Evolutionary conservation across 2,329 filamentous ascomycete species (phyloP).

Genomic region (Penicillium griseofulvum): DNA sequence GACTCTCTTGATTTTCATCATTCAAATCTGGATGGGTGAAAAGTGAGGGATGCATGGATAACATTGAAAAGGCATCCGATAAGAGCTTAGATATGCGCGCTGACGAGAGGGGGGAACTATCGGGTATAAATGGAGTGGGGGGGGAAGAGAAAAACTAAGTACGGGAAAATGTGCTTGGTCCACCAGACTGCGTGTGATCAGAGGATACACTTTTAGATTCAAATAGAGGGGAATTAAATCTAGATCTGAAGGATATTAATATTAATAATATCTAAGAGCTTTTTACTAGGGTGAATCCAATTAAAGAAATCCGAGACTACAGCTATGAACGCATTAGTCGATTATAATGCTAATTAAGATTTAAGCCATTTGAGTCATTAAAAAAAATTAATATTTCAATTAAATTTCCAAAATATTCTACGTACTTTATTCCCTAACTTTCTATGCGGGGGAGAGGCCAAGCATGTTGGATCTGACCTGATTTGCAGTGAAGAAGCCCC

Average conservation of each 20-base stretch:
- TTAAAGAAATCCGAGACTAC: slow-evolving; percentile 12
- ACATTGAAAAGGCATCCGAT: slow-evolving; percentile 30
- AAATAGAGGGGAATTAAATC: not conserved
- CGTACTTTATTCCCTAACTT: slow-evolving; percentile 12
- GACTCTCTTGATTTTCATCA: slow-evolving; percentile 22
- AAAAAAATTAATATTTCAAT: not conserved
- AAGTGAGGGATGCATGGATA: slow-evolving; percentile 39
- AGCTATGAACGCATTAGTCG: slow-evolving; percentile 2
- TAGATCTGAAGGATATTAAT: slow-evolving; percentile 1
- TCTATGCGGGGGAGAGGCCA: slow-evolving; percentile 26
- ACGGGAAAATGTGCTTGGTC: slow-evolving; percentile 11
- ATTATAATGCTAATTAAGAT: not conserved
- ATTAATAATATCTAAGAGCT: not conserved
- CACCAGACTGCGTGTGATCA: slow-evolving; percentile 10
- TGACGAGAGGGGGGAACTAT: slow-evolving; percentile 1
- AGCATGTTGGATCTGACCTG: slow-evolving; percentile 23
- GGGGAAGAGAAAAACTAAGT: not conserved
- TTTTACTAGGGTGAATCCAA: slow-evolving; percentile 5
- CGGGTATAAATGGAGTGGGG: slow-evolving; percentile 9
- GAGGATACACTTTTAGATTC: slow-evolving; percentile 5
- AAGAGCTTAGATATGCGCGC: not conserved
- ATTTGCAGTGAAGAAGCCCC: slow-evolving; percentile 23
- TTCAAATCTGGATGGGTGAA: slow-evolving; percentile 23
- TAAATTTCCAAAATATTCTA: not conserved
- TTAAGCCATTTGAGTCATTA: not conserved